Base-by-base conservation (phyloP, 164 flowering plant genomes). In the Vitis amurensis region DNA sequence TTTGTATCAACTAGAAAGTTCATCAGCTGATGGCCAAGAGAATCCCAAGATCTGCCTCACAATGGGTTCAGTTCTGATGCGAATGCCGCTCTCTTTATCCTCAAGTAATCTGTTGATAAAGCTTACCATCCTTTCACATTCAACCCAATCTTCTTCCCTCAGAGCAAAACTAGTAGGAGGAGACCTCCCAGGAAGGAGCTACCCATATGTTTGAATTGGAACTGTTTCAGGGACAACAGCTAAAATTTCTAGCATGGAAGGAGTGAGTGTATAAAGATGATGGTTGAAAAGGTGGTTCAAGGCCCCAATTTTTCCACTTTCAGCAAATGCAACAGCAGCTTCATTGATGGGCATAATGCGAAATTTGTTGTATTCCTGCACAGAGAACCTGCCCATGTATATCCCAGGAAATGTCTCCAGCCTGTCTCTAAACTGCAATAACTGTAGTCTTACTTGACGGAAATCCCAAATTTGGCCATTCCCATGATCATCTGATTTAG, bases 101-200 rank as follows among this genome's bases (percentile, higher is more conserved):
- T 78, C 74, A 52, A 84, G 76, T 59, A 76, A 68, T 17, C 19
- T 19, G 19, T 19, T 19, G 19, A 19, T 19, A 19, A 19, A 19
- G 19, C 19, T 19, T 19, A 19, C 78, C 91, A 87, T 89, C 71
- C 75, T 76, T 65, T 84, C 85, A 80, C 93, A 86, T 80, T 95
- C 99, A 80, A 93, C 97, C 99, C 99, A 95, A 81, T 93, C 99
- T 68, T 84, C 84, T 53, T 90, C 91, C 73, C 99, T 86, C 70
- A 90, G 67, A 73, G 81, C 65, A 74, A 84, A 66, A 64, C 66
- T 78, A 58, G 84, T 59, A 59, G 97, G 96, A 79, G 98, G 97
- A 81, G 83, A 83, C 69, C 81, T 80, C 47, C 95, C 97, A 63
- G 98, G 99, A 83, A 95, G 99, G 60, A 95, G 98, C 71, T 93